Percentiles rank a stretch among this genome's conserved stretches.
These are phyloP conservation scores for Bryum argenteum DNA, from an alignment of 225 moss, liverwort and hornwort species.

Conservation along the genomic window DNA sequence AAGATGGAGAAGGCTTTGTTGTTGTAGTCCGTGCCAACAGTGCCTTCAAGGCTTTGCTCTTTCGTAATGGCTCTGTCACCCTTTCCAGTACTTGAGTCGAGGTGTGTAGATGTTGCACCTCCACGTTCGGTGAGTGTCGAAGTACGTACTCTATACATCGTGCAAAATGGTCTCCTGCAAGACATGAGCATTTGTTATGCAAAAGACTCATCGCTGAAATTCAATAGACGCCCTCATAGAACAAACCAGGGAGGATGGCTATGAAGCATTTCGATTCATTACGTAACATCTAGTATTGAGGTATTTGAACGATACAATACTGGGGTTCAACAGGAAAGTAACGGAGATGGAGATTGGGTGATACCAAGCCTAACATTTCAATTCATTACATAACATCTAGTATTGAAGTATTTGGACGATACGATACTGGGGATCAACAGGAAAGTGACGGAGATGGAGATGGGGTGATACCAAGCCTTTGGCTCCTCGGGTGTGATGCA, in stretches of 20 bases:
- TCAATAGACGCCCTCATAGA: too few species aligned
- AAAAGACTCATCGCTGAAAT: too few species aligned
- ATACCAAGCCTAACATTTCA: constrained; percentile 58
- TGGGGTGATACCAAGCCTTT: constrained; percentile 45
- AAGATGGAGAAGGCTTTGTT: too few species aligned
- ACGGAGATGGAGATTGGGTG: constrained; percentile 8
- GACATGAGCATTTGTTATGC: neutral
- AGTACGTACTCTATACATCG: constrained; percentile 54
- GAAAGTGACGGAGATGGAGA: neutral
- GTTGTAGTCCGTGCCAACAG: neutral
- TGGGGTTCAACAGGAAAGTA: neutral
- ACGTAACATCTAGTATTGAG: too few species aligned
- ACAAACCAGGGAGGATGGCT: too few species aligned
- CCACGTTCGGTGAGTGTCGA: constrained; percentile 38
- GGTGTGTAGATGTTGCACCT: constrained; percentile 38
- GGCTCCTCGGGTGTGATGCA: constrained; percentile 36
- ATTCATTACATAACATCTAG: too few species aligned
- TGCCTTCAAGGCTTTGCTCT: constrained; percentile 25
- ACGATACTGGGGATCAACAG: too few species aligned
- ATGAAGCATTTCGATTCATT: too few species aligned
- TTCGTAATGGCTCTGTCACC: constrained; percentile 28
- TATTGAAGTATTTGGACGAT: too few species aligned
- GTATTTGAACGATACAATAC: too few species aligned
- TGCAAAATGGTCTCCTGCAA: constrained; percentile 56
- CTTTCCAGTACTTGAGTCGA: constrained; percentile 48